A percentile compares a stretch with the other conserved stretches of the same genome.
These are phyloP conservation scores for Rhodotorula sphaerocarpa DNA, from an alignment of 768 basidiomycete genomes.

Conservation along the genomic window DNA sequence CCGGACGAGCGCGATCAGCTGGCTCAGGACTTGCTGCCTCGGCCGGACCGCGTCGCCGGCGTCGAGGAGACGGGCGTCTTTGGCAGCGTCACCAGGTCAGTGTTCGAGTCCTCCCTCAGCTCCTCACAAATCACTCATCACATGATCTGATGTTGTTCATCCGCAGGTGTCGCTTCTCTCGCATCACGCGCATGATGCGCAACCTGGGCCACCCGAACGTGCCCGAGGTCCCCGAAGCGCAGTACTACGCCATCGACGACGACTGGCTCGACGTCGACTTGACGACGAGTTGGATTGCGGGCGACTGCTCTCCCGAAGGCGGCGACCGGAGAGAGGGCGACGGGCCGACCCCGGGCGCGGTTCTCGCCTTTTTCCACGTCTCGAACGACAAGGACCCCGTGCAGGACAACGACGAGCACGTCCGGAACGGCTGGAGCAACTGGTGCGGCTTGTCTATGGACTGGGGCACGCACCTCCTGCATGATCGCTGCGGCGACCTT, in stretches of 20 bases:
- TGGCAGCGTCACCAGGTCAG: conserved; percentile 39
- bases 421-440: conserved; percentile 14
- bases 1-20: conserved; percentile 33
- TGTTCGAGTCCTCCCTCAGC: not conserved
- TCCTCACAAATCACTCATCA: too few species aligned
- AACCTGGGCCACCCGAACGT: conserved; percentile 16
- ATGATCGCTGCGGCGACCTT: too few species aligned
- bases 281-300: conserved; percentile 36
- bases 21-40: conserved; percentile 24
- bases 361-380: conserved; percentile 38
- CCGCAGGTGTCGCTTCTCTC: conserved; percentile 34
- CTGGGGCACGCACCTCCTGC: too few species aligned
- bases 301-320: not conserved
- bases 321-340: not conserved
- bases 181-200: conserved; percentile 24
- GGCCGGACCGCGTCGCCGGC: conserved; percentile 24
- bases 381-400: not conserved
- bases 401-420: conserved; percentile 23
- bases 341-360: conserved; percentile 20
- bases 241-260: conserved; percentile 17
- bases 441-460: too few species aligned
- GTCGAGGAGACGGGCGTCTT: conserved; percentile 32
- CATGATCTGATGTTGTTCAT: not conserved
- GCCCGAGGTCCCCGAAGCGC: conserved; percentile 8
- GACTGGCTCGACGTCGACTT: conserved; percentile 24